These are phyloP conservation scores for Lasiosphaeris hirsuta DNA, from an alignment of 495 filamentous ascomycete species.

Conservation along the genomic window DNA sequence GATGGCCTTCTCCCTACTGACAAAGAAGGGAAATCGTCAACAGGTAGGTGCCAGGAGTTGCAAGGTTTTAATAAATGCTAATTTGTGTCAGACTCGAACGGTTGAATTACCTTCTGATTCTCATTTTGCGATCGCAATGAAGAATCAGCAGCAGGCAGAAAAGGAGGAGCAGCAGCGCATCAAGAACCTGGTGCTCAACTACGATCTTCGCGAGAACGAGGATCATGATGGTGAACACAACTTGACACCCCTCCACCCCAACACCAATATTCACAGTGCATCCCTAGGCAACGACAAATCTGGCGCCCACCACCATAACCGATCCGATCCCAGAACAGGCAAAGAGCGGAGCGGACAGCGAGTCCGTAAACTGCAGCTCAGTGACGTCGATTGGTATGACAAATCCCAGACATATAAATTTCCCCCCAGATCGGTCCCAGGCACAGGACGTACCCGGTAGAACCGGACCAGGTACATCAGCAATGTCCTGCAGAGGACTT, in stretches of 20 bases:
- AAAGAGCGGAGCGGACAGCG: slow-evolving; percentile 76
- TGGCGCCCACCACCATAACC: slow-evolving; percentile 43
- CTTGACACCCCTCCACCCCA: slow-evolving; percentile 31
- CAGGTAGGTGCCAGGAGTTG: slow-evolving; percentile 55
- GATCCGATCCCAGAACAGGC: slow-evolving; percentile 61
- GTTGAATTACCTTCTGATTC: slow-evolving; percentile 95
- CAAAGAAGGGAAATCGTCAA: slow-evolving; percentile 92
- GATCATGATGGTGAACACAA: slow-evolving; percentile 67
- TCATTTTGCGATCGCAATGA: slow-evolving; percentile 92
- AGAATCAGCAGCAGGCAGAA: slow-evolving; percentile 88
- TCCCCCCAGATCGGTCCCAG: not conserved
- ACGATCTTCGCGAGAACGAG: slow-evolving; percentile 78
- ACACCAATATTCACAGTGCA: slow-evolving; percentile 44
- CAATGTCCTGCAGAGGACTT: not conserved
- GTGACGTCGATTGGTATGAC: slow-evolving; percentile 93
- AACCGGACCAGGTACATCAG: not conserved
- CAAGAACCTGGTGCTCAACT: slow-evolving; percentile 95
- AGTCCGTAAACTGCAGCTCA: slow-evolving; percentile 86
- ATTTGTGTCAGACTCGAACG: slow-evolving; percentile 67
- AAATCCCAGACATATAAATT: slow-evolving; percentile 24
- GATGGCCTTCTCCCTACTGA: slow-evolving; percentile 95
- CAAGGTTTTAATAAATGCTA: not conserved
- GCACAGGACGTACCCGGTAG: not conserved
- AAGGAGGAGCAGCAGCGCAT: slow-evolving; percentile 96
- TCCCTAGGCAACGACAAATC: slow-evolving; percentile 48